A percentile compares a stretch with the other conserved stretches of the same genome.
Conservation (phyloP, 306 rosid species). For the Vachellia collinsii region DNA sequence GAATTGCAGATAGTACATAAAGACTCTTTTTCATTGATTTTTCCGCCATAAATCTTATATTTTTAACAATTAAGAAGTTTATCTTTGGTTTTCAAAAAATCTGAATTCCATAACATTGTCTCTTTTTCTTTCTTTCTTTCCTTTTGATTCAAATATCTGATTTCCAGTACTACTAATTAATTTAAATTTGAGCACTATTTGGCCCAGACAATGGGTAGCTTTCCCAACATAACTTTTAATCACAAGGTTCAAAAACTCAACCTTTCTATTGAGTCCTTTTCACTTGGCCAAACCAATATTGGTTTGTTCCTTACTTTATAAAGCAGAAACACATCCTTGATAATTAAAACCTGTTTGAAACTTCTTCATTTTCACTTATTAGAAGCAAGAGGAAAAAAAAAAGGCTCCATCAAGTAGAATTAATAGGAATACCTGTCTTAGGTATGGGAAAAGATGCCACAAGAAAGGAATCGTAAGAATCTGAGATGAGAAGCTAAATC, state of each 20-base stretch:
- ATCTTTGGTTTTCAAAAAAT: constrained; percentile 6
- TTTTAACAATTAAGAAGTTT: constrained; percentile 19
- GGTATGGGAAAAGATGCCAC: constrained; percentile 78
- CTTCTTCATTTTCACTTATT: background rate
- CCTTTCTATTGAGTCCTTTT: background rate
- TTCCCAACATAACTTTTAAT: background rate
- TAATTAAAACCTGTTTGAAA: constrained; percentile 10
- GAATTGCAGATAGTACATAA: background rate
- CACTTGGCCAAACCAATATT: background rate
- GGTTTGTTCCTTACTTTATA: constrained; percentile 13
- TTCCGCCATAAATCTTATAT: background rate
- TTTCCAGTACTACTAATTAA: background rate
- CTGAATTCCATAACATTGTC: constrained; percentile 12
- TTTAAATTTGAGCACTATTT: background rate
- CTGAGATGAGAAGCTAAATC: constrained; percentile 83
- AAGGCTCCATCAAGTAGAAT: constrained; percentile 23
- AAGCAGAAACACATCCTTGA: constrained; percentile 29
- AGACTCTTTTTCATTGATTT: constrained; percentile 17
- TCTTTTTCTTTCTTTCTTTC: background rate
- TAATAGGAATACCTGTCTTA: constrained; percentile 65
- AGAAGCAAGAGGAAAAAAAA: background rate
- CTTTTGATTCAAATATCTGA: background rate
- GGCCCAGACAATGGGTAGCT: background rate
- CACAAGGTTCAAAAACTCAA: background rate
- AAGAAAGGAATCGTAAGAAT: constrained; percentile 87